A percentile compares a stretch with the other conserved stretches of the same genome.
phyloP scores from a whole-genome alignment of 1,139 yeast species.

The Debaryomycetaceae sp. region DNA sequence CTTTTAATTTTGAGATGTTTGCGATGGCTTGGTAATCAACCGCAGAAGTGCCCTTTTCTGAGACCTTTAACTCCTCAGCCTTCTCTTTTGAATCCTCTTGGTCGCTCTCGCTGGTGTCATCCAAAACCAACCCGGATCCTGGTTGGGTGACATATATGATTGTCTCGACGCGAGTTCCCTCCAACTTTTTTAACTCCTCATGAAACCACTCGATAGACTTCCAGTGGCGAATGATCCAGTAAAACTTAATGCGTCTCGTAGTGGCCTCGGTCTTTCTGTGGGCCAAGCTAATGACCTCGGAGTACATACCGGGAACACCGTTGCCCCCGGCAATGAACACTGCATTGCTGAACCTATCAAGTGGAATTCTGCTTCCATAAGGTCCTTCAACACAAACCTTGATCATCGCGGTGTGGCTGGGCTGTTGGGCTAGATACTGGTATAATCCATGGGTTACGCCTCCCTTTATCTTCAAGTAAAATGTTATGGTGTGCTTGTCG shows the following conservation, averaged over 20 bases:
- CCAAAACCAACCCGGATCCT: conserved; percentile 14
- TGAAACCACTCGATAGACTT: conserved; percentile 49
- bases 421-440: conserved; percentile 46
- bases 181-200: conserved; percentile 33
- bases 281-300: conserved; percentile 28
- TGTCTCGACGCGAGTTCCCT: conserved; percentile 20
- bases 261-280: conserved; percentile 9
- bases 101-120: conserved; percentile 13
- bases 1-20: conserved; percentile 15
- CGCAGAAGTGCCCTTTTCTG: conserved; percentile 1
- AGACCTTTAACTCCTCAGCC: conserved; percentile 12
- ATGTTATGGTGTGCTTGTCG: conserved; percentile 22
- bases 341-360: conserved; percentile 48
- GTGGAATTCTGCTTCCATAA: conserved; percentile 30
- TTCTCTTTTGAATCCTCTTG: conserved; percentile 14
- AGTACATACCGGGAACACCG: conserved; percentile 58
- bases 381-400: conserved; percentile 39
- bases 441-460: conserved; percentile 41
- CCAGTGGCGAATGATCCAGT: conserved; percentile 37
- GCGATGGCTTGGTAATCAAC: conserved; percentile 1
- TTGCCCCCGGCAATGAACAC: conserved; percentile 65
- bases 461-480: conserved; percentile 38
- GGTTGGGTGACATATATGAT: conserved; percentile 38
- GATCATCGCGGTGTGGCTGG: conserved; percentile 30
- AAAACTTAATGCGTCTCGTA: conserved; percentile 18